Evolutionary conservation across 2,329 filamentous ascomycete genomes (phyloP), one percentile per base, ranked within the genome.

Genomic region (Esteya vermicola): DNA sequence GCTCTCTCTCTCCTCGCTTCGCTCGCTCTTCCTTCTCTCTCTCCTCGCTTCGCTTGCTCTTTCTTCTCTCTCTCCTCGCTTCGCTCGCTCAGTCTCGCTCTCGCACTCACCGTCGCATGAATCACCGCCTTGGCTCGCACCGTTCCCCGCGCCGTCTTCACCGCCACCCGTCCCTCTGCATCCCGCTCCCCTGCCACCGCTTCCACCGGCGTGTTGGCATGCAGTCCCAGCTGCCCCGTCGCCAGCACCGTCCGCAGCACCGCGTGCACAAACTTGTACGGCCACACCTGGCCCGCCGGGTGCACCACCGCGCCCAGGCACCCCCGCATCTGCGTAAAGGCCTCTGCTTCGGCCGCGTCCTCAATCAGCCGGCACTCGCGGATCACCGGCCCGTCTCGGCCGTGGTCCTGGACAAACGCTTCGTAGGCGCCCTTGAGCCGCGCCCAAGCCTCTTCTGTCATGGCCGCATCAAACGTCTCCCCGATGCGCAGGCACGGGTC

Each of bases 171-270:
- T 48, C 48, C 25, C 47, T 34, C 81, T 85, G 4, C 52, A 41
- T 23, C 50, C 1, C 34, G 26, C 6, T 18, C 30, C 3, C n/a
- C n/a, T n/a, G 30, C 20, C n/a, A 34, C 27, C 56, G 43, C 70
- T 63, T 20, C 77, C 1, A 75, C 81, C 0, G 80, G 72, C 8
- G 82, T 86, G 42, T 70, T 72, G 5, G 81, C 85, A 56, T 88
- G 82, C 18, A 88, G 63, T 50, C 85, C 85, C 51, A 85, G 32
- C 4, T 6, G 4, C 9, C 38, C 38, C 8, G 32, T 31, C 14
- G 14, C 38, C 13, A 35, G 25, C 8, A 40, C 25, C 14, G 31
- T 22, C n/a, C 26, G 32, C n/a, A 40, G 26, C 23, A 40, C 26
- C 2, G 32, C 32, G 20, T 36, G 38, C 7, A 40, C 38, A 12